Evolutionary conservation across 768 basidiomycete species (phyloP), one percentile per base, ranked within the genome.

Genomic region (Daedaleopsis sinensis): DNA sequence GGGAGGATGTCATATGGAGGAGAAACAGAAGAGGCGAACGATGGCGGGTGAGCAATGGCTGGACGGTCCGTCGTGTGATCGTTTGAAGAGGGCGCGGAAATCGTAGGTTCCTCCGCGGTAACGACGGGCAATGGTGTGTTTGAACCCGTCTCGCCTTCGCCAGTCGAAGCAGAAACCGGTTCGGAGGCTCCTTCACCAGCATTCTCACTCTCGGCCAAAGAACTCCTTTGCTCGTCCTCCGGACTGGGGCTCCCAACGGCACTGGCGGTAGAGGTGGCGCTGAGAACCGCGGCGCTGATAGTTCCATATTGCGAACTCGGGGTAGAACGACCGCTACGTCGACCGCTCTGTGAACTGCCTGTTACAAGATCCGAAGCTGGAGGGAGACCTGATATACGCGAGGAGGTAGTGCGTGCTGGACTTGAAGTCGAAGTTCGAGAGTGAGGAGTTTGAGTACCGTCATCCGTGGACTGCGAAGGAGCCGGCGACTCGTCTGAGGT

Each of bases 1-100:
- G 77, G 78, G 42, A 82, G 71, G 50, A 74, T 70, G 57, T 78
- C 79, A 66, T 81, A 83, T 58, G 73, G 69, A 48, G 57, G 51
- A 1, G 67, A 69, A 47, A 69, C 61, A 32, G 72, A 75, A 5
- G 72, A 71, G 52, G 73, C 58, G 61, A 72, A 63, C 35, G 72
- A 68, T 27, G 59, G 37, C 0, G 39, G 42, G 3, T 65, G 65
- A 8, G 58, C 48, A 4, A 61, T 32, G 13, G 39, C 23, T n/a
- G 19, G 39, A 15, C n/a, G 35, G 46, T 23, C 54, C 19, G 57
- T 36, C 3, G 39, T 37, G 36, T 54, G 50, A 18, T 55, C 52
- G 47, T 2, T 9, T 11, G 51, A n/a, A 32, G 59, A 27, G 4
- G 55, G 24, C n/a, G 44, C 42, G 44, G 57, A 27, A 23, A 54